Base-by-base conservation (phyloP, 345 rosid species). In the Pistacia vera region DNA sequence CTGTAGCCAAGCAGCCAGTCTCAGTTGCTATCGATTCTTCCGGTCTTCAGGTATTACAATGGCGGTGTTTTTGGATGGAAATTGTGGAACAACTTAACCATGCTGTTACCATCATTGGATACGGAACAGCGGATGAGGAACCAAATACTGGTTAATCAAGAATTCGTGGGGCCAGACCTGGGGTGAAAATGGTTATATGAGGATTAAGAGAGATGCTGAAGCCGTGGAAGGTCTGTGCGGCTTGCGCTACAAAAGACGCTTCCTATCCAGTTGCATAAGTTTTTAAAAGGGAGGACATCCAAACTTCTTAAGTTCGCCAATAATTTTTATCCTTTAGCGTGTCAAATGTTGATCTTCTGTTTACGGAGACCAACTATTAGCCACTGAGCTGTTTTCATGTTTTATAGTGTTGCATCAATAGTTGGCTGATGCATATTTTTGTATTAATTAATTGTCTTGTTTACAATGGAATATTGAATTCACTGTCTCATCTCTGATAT, bases 1-100 rank as follows among this genome's bases (percentile, higher is more conserved):
- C 93, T 14, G 91, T 89, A 52, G 85, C 86, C 14, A 72, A 77
- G 60, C 92, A 89, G 74, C 93, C 97, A 7, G 88, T 92, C 11
- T 86, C 91, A 3, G 81, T 85, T 14, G 87, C 81, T 41, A 75
- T 90, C 16, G 92, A 89, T 56, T 86, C 85, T 33, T 81, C 88
- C 5, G 86, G 62, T n/a, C 36, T 85, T 93, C 55, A 88, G 82
- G 52, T 80, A 85, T 41, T 93, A 92, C 65, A 77, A 83, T 0
- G n/a, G 78, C 0, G 94, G 94, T 8, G 83, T 90, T 66, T 89
- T 85, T 77, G n/a, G 82, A 73, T 0, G 90, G 90, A 57, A 16
- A 73, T 8, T 90, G 94, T 44, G 80, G 79, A 0, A 72, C 79
- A 1, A 0, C 55, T 13, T 81, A 83, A 83, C 72, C 74, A 76